Conservation (phyloP, 805 yeast genomes). For the Debaryomyces maramus region DNA sequence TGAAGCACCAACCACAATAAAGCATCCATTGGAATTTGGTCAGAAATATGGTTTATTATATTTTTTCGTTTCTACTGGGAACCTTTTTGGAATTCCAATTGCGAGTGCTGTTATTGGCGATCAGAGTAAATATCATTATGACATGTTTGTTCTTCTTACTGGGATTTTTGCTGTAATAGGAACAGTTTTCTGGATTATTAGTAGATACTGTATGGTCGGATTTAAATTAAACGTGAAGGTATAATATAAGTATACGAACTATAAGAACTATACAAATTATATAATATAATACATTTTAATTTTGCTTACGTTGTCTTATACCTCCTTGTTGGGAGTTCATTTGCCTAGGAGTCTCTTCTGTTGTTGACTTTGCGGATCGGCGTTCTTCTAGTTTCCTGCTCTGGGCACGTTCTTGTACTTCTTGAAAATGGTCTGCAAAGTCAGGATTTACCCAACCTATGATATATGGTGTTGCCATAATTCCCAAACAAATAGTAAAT, state of each 20-base stretch:
- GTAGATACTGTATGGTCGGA: constrained; percentile 24
- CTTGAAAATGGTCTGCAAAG: constrained; percentile 31
- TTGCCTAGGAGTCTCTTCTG: background rate
- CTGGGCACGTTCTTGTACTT: constrained; percentile 16
- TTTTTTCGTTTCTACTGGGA: constrained; percentile 30
- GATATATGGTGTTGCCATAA: constrained; percentile 34
- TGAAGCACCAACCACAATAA: background rate
- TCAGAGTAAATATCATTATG: constrained; percentile 26
- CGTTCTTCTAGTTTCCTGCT: background rate
- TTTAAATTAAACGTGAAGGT: constrained; percentile 21
- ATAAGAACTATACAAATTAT: too few species aligned
- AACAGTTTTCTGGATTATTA: constrained; percentile 24
- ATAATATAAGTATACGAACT: constrained; percentile 6
- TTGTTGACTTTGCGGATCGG: background rate
- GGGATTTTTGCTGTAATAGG: constrained; percentile 30
- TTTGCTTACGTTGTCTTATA: background rate
- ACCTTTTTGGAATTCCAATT: constrained; percentile 34
- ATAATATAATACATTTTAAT: background rate
- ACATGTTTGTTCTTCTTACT: constrained; percentile 32
- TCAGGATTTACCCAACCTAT: constrained; percentile 36
- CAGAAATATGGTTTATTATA: constrained; percentile 36
- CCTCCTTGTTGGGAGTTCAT: background rate
- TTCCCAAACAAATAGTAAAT: constrained; percentile 26
- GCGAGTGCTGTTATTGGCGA: constrained; percentile 32
- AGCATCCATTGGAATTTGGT: constrained; percentile 25